These are phyloP conservation scores for Pinus tabuliformis DNA, from an alignment of 75 land plant species.

Conservation along the genomic window DNA sequence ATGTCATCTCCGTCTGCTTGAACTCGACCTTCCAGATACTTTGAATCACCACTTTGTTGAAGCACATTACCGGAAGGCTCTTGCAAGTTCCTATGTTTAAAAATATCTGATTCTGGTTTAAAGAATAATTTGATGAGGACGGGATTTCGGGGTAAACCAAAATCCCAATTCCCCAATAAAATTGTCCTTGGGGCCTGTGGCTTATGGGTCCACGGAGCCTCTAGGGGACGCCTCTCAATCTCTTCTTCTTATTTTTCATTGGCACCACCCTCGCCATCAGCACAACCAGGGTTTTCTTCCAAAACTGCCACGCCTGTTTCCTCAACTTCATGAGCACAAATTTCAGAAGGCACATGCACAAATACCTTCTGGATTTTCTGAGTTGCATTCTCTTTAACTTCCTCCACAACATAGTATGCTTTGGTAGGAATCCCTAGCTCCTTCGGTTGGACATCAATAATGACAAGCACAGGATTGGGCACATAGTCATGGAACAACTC, in stretches of 20 bases:
- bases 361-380: constrained; percentile 91
- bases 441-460: constrained; percentile 93
- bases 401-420: constrained; percentile 92
- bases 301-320: constrained; percentile 54
- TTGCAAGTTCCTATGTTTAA: constrained; percentile 56
- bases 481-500: constrained; percentile 71
- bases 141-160: no score
- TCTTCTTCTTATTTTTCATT: no score
- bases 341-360: constrained; percentile 89
- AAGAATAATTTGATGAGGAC: not conserved
- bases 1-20: not conserved
- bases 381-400: constrained; percentile 98
- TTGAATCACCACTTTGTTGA: not conserved
- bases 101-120: constrained; percentile 51
- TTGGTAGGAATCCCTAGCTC: constrained; percentile 91
- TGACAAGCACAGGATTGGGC: constrained; percentile 88
- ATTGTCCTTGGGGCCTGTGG: no score
- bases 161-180: no score
- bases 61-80: constrained; percentile 33
- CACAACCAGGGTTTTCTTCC: no score
- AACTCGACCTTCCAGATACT: not conserved
- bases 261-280: no score
- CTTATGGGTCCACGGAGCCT: no score
- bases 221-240: no score
- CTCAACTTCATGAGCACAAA: constrained; percentile 94